A percentile compares a stretch with the other conserved stretches of the same genome.
Evolutionary conservation across 441 rosid genomes (phyloP).

Genomic region (Eruca vesicaria): DNA sequence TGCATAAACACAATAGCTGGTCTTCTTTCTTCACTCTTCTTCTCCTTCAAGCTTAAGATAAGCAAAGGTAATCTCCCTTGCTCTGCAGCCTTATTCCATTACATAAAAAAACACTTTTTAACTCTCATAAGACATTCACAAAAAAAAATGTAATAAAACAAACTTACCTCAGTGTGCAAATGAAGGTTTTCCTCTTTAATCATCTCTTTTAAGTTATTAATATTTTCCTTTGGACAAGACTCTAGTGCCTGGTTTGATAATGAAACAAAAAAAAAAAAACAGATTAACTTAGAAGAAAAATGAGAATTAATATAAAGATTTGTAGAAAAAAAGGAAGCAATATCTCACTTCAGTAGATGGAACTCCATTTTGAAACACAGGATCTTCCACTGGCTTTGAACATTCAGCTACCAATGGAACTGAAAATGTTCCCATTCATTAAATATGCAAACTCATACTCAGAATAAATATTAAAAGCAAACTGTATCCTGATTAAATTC

Average conservation of each 20-base stretch:
- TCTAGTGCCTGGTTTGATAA: slow-evolving; percentile 57
- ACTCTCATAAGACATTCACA: not conserved
- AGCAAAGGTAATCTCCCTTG: slow-evolving; percentile 84
- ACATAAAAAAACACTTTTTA: slow-evolving; percentile 8
- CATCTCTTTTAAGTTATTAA: slow-evolving; percentile 49
- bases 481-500: not conserved
- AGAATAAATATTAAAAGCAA: not conserved
- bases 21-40: slow-evolving; percentile 37
- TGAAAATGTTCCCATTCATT: slow-evolving; percentile 27
- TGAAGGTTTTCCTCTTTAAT: slow-evolving; percentile 72
- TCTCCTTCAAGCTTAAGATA: slow-evolving; percentile 62
- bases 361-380: slow-evolving; percentile 55
- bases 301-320: not conserved
- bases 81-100: slow-evolving; percentile 52
- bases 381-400: slow-evolving; percentile 56
- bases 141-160: not conserved
- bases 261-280: not conserved
- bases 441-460: not conserved
- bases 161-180: slow-evolving; percentile 66
- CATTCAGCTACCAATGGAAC: slow-evolving; percentile 54
- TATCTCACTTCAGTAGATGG: slow-evolving; percentile 51
- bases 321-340: not conserved
- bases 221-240: slow-evolving; percentile 64
- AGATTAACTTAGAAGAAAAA: not conserved
- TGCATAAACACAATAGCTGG: slow-evolving; percentile 93